Evolutionary conservation across 2,329 filamentous ascomycete species (phyloP), one percentile per base, ranked within the genome.

Genomic region (Penicillium fuscoglaucum): DNA sequence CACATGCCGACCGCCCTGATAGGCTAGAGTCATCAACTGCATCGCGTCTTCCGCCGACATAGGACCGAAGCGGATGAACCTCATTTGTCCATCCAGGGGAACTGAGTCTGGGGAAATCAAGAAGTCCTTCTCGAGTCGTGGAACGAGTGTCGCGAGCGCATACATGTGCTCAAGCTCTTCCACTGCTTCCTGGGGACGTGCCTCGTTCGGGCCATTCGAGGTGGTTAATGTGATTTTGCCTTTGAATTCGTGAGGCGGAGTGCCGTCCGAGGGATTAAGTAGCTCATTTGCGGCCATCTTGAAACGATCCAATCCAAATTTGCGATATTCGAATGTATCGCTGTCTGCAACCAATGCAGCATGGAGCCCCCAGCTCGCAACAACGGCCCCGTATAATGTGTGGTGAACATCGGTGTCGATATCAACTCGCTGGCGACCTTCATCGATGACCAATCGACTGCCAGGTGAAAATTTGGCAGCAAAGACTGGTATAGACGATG

Each of bases 331-430:
- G 0, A 84, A 80, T 0, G 93, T 96, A 74, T 98, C 93, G 74
- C 90, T 95, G 77, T 97, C 92, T 66, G 90, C 92, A 24, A 98
- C 91, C 4, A 98, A 82, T 43, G 88, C 87, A 31, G 93, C 90
- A 70, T 98, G 93, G 69, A 98, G 86, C 21, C 90, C 93, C 83
- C 96, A 96, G 73, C 90, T 95, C 45, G 88, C 88, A 2, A 98
- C 93, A 24, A 97, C 91, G 26, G 89, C 89, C 28, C 91, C 93
- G 67, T 89, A 84, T 2, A 83, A 67, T 4, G 65, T 71, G 51
- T 63, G 70, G 24, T 74, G 68, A 33, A 74, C 66, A 29, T 55
- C 24, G 29, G 19, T 28, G 47, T 55, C 37, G 15, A 76, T 64
- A 33, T 62, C 60, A 29, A 66, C 63, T 39, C 69, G 67, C 83